Conservation (phyloP, 2,329 filamentous ascomycete genomes). For the Hypoxylon sp. region DNA sequence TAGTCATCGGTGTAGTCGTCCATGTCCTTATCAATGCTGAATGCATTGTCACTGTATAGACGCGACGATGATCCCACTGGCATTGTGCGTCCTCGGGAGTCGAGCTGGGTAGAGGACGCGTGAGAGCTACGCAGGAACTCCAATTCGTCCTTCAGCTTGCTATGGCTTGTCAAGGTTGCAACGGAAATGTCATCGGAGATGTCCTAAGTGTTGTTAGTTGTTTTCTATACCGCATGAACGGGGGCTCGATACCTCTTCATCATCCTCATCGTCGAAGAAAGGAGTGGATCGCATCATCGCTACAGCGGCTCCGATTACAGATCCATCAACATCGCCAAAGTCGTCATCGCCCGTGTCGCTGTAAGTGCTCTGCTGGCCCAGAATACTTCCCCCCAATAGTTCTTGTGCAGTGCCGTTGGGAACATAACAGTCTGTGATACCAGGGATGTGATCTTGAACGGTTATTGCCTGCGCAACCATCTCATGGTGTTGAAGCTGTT, state of each 20-base stretch:
- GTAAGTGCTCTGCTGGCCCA: constrained; percentile 3
- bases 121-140: background rate
- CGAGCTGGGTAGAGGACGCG: background rate
- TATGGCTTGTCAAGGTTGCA: constrained; percentile 4
- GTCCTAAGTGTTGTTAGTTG: constrained; percentile 13
- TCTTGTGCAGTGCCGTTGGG: background rate
- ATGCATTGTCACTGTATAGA: constrained; percentile 1
- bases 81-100: background rate
- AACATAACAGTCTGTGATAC: background rate
- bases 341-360: constrained; percentile 22
- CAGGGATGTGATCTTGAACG: background rate
- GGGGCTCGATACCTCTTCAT: constrained; percentile 11
- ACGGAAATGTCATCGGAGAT: constrained; percentile 4
- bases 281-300: background rate
- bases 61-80: background rate
- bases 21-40: background rate
- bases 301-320: background rate
- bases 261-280: background rate
- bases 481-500: constrained; percentile 20
- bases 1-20: background rate
- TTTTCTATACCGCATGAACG: background rate
- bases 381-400: background rate
- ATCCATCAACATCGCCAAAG: constrained; percentile 13
- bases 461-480: background rate
- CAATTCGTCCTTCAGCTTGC: background rate